Evolutionary conservation across 805 yeast species (phyloP), one percentile per base, ranked within the genome.

Genomic region (Phaffomyces antillensis): DNA sequence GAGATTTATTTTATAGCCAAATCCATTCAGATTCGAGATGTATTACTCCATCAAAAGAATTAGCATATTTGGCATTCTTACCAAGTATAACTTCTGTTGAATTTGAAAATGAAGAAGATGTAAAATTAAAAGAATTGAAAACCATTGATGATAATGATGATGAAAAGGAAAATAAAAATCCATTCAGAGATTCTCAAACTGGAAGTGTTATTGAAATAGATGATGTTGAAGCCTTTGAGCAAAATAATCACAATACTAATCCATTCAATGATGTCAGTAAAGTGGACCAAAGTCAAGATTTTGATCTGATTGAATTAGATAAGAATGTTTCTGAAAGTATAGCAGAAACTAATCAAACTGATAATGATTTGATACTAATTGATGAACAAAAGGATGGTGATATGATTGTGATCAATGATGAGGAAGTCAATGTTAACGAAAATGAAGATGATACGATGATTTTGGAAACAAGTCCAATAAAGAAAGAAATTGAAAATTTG

Each of bases 21-120:
- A 81, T 86, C 10, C 73, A 75, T 46, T 74, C 88, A 0, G 59
- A 69, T 8, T 62, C 70, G 25, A 68, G 87, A 46, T 81, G 84
- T 53, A 87, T 91, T 4, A 77, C 82, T 5, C 99, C 99, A 0
- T 76, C 78, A 28, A 80, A 79, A 54, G 95, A 88, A 51, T 68
- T 93, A 49, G 96, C 96, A 0, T 91, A 85, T 59, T 70, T 93
- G 52, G 93, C 97, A 1, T 84, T 93, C 50, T 74, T 85, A 37
- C 89, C 89, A 1, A 73, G 81, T 37, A 77, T 80, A 20, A 77
- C 77, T 39, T 80, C 77, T 26, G 90, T 85, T 26, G 77, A 75
- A 34, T 81, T 82, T 59, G 74, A 30, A 28, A 28, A 28, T 28
- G 30, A 28, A 10, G 30, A 28, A 5, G 15, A 36, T 31, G 15